Evolutionary conservation across 208 protist genomes (phyloP).

Genomic region (Leishmania arabica): DNA sequence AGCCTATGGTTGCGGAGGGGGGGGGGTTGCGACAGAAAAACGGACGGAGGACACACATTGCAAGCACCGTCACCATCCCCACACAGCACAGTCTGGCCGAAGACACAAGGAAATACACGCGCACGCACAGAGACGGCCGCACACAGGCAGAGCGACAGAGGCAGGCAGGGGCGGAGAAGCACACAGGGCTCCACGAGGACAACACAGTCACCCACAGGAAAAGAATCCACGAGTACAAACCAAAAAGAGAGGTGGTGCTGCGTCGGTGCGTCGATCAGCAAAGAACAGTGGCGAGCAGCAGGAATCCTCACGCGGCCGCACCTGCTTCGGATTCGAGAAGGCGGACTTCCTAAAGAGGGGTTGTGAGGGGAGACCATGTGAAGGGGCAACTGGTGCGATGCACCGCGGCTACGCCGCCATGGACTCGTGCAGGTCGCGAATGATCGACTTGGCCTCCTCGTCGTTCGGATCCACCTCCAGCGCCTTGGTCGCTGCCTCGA

Average conservation of each 20-base stretch:
- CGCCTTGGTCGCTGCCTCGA: conserved; percentile 61
- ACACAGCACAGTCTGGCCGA: too few relatives aligned
- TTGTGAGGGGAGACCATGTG: background rate
- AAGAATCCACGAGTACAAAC: too few relatives aligned
- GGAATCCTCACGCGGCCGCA: background rate
- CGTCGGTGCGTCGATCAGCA: too few relatives aligned
- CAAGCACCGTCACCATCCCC: background rate
- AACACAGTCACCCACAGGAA: too few relatives aligned
- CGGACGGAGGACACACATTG: conserved; percentile 4
- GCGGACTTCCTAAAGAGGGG: background rate
- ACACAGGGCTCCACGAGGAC: too few relatives aligned
- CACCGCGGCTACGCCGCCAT: conserved; percentile 23
- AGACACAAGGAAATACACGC: background rate
- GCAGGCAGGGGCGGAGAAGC: background rate
- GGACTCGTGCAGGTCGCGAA: conserved; percentile 59
- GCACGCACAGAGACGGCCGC: background rate
- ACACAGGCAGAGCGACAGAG: background rate
- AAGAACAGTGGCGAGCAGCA: background rate
- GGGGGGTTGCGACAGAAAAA: too few relatives aligned
- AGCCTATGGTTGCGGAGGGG: background rate
- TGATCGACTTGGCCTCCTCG: conserved; percentile 69
- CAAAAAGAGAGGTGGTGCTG: too few relatives aligned
- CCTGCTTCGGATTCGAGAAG: background rate
- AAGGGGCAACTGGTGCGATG: background rate
- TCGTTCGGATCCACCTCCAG: conserved; percentile 64